Conservation (phyloP, 208 protist species). For the Porcisia deanei region DNA sequence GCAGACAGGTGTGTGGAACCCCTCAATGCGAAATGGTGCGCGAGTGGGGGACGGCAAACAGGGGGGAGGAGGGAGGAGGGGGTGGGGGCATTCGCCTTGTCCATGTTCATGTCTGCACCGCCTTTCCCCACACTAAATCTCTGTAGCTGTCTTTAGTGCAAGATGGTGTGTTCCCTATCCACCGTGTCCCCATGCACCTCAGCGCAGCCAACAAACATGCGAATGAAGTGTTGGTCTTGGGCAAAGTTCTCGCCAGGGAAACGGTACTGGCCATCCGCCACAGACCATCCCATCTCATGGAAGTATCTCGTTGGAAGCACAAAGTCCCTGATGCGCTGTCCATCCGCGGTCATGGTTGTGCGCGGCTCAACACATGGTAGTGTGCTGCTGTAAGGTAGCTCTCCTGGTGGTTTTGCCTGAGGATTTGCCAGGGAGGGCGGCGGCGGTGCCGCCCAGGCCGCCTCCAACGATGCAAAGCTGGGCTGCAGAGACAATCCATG, state of each 20-base stretch:
- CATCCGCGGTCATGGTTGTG: slow-evolving; percentile 8
- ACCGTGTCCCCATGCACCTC: background rate
- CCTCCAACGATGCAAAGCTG: slow-evolving; percentile 23
- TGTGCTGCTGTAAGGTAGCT: slow-evolving; percentile 27
- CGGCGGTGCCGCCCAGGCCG: slow-evolving; percentile 24
- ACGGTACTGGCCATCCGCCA: slow-evolving; percentile 16
- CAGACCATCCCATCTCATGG: slow-evolving; percentile 29
- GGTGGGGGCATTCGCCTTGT: background rate
- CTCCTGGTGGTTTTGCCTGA: background rate
- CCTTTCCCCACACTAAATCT: background rate
- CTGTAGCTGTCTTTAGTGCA: background rate
- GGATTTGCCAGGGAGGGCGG: background rate
- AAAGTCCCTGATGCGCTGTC: slow-evolving; percentile 19
- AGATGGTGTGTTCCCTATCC: background rate
- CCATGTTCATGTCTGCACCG: background rate
- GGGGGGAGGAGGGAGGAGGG: background rate
- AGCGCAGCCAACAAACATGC: slow-evolving; percentile 15
- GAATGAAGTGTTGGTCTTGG: slow-evolving; percentile 12
- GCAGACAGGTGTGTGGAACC: no score
- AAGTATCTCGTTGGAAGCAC: slow-evolving; percentile 23
- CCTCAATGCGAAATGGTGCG: no score
- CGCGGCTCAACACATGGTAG: slow-evolving; percentile 25
- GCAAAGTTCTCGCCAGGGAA: slow-evolving; percentile 20
- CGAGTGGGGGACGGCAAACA: background rate
- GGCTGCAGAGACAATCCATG: slow-evolving; percentile 34